Evolutionary conservation across 2,329 filamentous ascomycete genomes (phyloP), one percentile per base, ranked within the genome.

Genomic region (Lecanicillium sp.): DNA sequence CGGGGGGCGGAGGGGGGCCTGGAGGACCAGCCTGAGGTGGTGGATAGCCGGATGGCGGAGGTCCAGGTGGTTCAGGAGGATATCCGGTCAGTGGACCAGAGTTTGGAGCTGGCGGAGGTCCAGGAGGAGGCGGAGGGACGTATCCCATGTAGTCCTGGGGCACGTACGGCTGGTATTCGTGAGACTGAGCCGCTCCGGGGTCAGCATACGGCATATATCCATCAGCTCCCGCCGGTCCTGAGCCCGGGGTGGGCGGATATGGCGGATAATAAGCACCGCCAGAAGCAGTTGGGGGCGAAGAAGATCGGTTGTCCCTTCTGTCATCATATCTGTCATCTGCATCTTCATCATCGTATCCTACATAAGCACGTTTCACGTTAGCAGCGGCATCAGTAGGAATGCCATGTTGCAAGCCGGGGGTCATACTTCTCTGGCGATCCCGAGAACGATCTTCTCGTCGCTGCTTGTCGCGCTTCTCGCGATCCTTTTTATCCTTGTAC

Each of bases 201-300:
- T 62, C 60, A 20, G 58, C 57, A 35, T 63, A 63, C 9, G 59
- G 59, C 5, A 59, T 57, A 46, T 65, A 61, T 14, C 54, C 55
- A 9, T 46, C 49, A 32, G 46, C 33, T 9, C 40, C 37, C 15
- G 34, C 38, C n/a, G 42, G 36, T 9, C 45, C 42, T 3, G 47
- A 46, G 35, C 48, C 52, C 25, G 45, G 57, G 17, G 43, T 62
- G 40, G 44, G 48, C 6, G 61, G 60, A 34, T 64, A 63, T 3
- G 65, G 64, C 3, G 64, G 65, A 43, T 68, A 71, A 49, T 63
- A 71, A 13, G 64, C 63, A 11, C 70, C 70, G n/a, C 70, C 70
- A 3, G 70, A 73, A 4, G 68, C 68, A 38, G 62, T 68, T 3
- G 67, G 65, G 1, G 70, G 70, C 3, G 70, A 73, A 5, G 63